These are phyloP conservation scores for Entomophthora muscae DNA, from an alignment of 371 early-diverging fungal genomes.

Conservation along the genomic window DNA sequence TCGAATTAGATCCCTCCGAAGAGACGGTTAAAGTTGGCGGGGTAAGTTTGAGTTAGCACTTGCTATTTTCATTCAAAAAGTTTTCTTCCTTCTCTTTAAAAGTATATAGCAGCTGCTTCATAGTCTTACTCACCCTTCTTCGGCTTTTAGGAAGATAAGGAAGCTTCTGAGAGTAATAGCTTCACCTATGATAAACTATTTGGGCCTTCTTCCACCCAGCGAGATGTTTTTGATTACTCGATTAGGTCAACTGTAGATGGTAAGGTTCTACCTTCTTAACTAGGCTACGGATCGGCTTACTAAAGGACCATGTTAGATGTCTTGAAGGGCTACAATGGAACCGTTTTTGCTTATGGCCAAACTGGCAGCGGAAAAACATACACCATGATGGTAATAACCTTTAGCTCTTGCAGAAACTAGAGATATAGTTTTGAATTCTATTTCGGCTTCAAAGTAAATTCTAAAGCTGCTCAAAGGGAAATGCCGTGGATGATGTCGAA, in stretches of 20 bases:
- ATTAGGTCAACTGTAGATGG: slow-evolving; percentile 83
- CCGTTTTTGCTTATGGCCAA: slow-evolving; percentile 97
- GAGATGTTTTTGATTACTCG: slow-evolving; percentile 76
- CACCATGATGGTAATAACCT: slow-evolving; percentile 89
- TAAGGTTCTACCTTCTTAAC: too few species aligned
- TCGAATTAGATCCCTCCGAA: slow-evolving; percentile 57
- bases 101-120: too few species aligned
- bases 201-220: slow-evolving; percentile 60
- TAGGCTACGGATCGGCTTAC: too few species aligned
- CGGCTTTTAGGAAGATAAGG: slow-evolving; percentile 21
- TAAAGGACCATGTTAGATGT: too few species aligned
- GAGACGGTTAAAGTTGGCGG: too few species aligned
- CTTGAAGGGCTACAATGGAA: slow-evolving; percentile 82
- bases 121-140: too few species aligned
- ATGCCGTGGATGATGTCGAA: slow-evolving; percentile 71
- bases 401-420: background rate
- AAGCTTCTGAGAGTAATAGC: slow-evolving; percentile 33
- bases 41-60: too few species aligned
- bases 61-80: too few species aligned
- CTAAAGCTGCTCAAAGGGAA: slow-evolving; percentile 40
- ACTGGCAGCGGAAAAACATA: slow-evolving; percentile 98
- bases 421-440: too few species aligned
- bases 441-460: too few species aligned
- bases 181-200: slow-evolving; percentile 87
- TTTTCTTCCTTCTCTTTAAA: too few species aligned